phyloP scores from a whole-genome alignment of 495 filamentous ascomycete species.

The Neurospora sp. region DNA sequence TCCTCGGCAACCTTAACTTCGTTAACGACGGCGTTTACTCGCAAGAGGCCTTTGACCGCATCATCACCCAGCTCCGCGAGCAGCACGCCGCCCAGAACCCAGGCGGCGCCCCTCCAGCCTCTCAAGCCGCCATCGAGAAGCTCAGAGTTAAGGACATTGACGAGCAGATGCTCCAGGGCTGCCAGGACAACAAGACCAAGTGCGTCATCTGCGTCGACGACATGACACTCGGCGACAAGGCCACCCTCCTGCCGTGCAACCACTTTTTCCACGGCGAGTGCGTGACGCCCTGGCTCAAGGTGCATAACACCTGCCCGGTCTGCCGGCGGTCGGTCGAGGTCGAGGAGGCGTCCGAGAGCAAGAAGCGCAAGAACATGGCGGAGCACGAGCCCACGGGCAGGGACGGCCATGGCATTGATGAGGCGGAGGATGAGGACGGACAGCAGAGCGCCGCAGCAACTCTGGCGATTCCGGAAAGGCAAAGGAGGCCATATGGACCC shows the following conservation, averaged over 20 bases:
- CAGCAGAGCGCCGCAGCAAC: background rate
- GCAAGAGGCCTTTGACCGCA: conserved; percentile 77
- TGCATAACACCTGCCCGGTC: conserved; percentile 82
- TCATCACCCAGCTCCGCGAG: conserved; percentile 79
- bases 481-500: background rate
- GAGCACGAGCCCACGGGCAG: background rate
- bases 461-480: background rate
- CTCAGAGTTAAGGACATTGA: conserved; percentile 59
- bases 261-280: conserved; percentile 84
- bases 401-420: background rate
- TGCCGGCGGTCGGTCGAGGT: conserved; percentile 63
- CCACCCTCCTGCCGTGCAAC: conserved; percentile 68
- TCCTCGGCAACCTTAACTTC: conserved; percentile 73
- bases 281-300: conserved; percentile 63
- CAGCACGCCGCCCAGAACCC: conserved; percentile 45
- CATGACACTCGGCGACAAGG: conserved; percentile 60
- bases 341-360: background rate
- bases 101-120: conserved; percentile 73
- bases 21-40: conserved; percentile 76
- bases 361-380: background rate
- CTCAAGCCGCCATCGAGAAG: conserved; percentile 57
- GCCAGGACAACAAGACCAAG: conserved; percentile 43
- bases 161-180: conserved; percentile 46
- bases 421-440: background rate
- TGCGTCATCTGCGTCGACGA: conserved; percentile 91